These are phyloP conservation scores for Leccinum rimulosum DNA, from an alignment of 768 basidiomycete species.

Conservation along the genomic window DNA sequence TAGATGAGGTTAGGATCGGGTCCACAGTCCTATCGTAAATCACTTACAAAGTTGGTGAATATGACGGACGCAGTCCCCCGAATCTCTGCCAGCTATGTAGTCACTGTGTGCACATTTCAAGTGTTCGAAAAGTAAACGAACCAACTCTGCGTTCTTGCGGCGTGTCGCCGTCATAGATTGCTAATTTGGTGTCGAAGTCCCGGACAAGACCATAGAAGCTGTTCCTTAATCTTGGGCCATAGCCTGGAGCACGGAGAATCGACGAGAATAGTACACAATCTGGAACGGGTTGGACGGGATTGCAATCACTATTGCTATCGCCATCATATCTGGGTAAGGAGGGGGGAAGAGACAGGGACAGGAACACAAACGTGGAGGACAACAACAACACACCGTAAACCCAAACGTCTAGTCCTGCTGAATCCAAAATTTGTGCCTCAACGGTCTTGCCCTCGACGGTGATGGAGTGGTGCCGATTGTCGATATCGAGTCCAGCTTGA, in stretches of 20 bases:
- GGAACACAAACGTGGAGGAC: too few species aligned
- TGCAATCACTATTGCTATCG: neutral
- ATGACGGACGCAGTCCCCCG: constrained; percentile 75
- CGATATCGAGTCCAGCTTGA: too few species aligned
- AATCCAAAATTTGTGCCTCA: too few species aligned
- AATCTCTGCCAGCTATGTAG: constrained; percentile 43
- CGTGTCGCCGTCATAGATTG: constrained; percentile 89
- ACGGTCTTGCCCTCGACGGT: too few species aligned
- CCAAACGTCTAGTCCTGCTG: too few species aligned
- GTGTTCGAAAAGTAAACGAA: constrained; percentile 26
- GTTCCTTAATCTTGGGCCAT: constrained; percentile 86
- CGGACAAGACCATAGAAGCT: constrained; percentile 57
- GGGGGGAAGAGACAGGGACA: neutral
- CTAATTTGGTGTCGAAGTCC: constrained; percentile 62
- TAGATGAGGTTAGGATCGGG: constrained; percentile 25
- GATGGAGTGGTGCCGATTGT: too few species aligned
- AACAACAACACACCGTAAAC: too few species aligned
- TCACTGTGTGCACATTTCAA: neutral
- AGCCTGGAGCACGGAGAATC: constrained; percentile 46
- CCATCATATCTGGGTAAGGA: neutral
- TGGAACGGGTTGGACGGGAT: neutral
- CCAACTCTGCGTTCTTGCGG: constrained; percentile 63
- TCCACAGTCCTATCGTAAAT: neutral
- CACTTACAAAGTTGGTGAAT: constrained; percentile 83
- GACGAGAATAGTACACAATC: neutral